These are phyloP conservation scores for Quercus bicolor DNA, from an alignment of 306 rosid species.

Conservation along the genomic window DNA sequence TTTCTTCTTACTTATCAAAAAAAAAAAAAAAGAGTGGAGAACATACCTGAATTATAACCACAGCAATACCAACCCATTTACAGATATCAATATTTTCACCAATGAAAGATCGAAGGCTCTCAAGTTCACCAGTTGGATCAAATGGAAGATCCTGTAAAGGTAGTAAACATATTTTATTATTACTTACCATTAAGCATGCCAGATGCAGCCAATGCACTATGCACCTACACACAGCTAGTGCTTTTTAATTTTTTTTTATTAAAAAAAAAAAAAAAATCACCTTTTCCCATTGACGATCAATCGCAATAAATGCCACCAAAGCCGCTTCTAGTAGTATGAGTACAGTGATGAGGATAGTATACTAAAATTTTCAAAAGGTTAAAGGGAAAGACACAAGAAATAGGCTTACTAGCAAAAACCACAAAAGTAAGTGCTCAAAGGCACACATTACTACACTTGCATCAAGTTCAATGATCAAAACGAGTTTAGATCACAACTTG, in stretches of 20 bases:
- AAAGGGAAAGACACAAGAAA: slow-evolving; percentile 32
- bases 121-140: slow-evolving; percentile 83
- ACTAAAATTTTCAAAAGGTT: slow-evolving; percentile 54
- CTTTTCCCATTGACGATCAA: slow-evolving; percentile 83
- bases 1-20: too few species aligned
- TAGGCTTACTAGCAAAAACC: not conserved
- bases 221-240: slow-evolving; percentile 2
- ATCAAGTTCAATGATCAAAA: slow-evolving; percentile 5
- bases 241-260: not conserved
- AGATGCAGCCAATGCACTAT: slow-evolving; percentile 8
- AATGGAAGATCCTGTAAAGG: slow-evolving; percentile 72
- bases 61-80: slow-evolving; percentile 72
- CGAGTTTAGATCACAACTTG: slow-evolving; percentile 2
- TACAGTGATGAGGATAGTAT: slow-evolving; percentile 50
- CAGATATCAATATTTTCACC: slow-evolving; percentile 65
- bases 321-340: slow-evolving; percentile 62
- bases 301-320: slow-evolving; percentile 71
- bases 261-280: slow-evolving; percentile 22
- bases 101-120: slow-evolving; percentile 58
- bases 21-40: not conserved
- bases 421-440: not conserved
- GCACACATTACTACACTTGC: not conserved
- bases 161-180: slow-evolving; percentile 11
- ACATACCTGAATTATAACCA: slow-evolving; percentile 68
- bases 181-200: slow-evolving; percentile 7